Evolutionary conservation across 371 early-diverging fungal species (phyloP), one percentile per base, ranked within the genome.

Genomic region (Mortierella sp.): DNA sequence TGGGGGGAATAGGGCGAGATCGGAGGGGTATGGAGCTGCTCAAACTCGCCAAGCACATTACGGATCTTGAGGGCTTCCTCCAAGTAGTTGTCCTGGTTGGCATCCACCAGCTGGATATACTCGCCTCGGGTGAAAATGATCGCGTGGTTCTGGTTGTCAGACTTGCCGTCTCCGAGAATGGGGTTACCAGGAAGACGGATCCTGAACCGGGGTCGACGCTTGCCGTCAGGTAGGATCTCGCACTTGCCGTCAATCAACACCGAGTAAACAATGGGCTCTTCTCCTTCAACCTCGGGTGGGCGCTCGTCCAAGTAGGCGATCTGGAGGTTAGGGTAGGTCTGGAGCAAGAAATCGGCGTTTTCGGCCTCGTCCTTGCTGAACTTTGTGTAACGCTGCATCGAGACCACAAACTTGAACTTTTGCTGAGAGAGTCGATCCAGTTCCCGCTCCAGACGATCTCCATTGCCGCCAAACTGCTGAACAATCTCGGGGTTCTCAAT

Each of bases 11-110:
- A 94, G 0, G 94, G 94, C 2, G 94, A 93, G 8, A 88, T 74
- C 8, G 86, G 88, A 37, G 89, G 88, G 1, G 89, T 88, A 39
- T 91, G 89, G 79, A 91, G 87, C 73, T 91, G 90, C 66, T 95
- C 95, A 80, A 97, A 96, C 86, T 97, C 97, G 26, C 93, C 94
- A 2, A 96, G 88, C 2, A 96, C 89, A 76, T 92, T 94, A 26
- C 96, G 90, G 70, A 97, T 92, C 89, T 97, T 97, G 78, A 96
- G 87, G 41, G 93, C 91, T 86, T 97, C 96, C 75, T 94, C 95
- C 14, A 95, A 89, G 79, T 96, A 96, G 82, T 96, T 93, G 84
- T 97, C 97, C 86, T 96, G 96, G 77, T 97, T 97, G 22, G 97
- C 96, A 84, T 97, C 97, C 31, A 97, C 89, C 37, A 97, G 85